phyloP scores from a whole-genome alignment of 192 early-diverging fungal genomes.

The Phlyctochytrium planicorne region DNA sequence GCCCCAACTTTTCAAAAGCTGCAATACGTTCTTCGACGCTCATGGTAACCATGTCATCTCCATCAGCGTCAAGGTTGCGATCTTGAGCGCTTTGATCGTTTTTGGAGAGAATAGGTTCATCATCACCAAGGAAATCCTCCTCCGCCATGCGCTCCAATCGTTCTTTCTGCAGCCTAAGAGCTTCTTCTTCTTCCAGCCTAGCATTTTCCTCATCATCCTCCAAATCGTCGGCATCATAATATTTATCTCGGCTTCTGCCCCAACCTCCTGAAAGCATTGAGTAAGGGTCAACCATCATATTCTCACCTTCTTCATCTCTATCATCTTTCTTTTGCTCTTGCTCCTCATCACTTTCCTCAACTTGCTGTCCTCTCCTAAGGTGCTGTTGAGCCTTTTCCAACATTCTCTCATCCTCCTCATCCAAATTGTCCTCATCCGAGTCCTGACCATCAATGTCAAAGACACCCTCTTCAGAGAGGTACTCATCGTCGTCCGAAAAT shows the following conservation, averaged over 20 bases:
- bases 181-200: conserved; percentile 86
- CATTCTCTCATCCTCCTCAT: not conserved
- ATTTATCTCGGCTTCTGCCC: not conserved
- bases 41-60: not conserved
- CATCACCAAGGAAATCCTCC: conserved; percentile 77
- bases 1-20: not conserved
- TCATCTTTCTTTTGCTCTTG: not conserved
- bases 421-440: not conserved
- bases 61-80: too few relatives aligned
- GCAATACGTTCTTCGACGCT: not conserved
- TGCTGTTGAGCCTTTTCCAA: not conserved
- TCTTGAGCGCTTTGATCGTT: too few relatives aligned
- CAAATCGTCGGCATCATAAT: conserved; percentile 61
- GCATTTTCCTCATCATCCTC: conserved; percentile 70
- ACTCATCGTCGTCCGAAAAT: not conserved
- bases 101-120: too few relatives aligned
- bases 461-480: not conserved
- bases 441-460: not conserved
- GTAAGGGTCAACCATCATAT: too few relatives aligned
- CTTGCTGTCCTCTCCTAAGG: not conserved
- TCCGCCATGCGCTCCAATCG: conserved; percentile 76
- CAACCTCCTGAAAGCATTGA: too few relatives aligned
- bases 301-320: too few relatives aligned
- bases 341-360: not conserved
- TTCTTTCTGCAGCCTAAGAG: conserved; percentile 79